Conservation (phyloP, 768 basidiomycete species). For the Kwoniella sp. region DNA sequence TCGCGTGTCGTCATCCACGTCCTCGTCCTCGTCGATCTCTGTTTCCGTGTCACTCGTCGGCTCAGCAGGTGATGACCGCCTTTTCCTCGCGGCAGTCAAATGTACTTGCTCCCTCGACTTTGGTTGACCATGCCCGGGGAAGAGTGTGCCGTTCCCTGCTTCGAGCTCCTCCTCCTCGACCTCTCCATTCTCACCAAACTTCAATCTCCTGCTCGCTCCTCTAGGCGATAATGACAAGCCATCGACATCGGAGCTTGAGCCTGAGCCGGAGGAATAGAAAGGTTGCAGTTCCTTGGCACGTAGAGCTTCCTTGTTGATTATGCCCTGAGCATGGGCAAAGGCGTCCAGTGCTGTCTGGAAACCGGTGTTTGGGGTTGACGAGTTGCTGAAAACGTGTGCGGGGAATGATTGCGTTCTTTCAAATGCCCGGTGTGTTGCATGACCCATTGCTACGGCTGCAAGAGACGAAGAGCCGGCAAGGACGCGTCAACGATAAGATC, state of each 20-base stretch:
- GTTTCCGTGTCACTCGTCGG: conserved; percentile 32
- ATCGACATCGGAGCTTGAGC: conserved; percentile 13
- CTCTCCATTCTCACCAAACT: conserved; percentile 29
- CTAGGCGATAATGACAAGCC: conserved; percentile 8
- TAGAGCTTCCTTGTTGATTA: conserved; percentile 25
- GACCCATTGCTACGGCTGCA: conserved; percentile 18
- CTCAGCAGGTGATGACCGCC: conserved; percentile 25
- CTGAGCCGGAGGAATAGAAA: conserved; percentile 15
- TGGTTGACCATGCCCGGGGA: neutral
- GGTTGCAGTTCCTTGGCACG: conserved; percentile 26
- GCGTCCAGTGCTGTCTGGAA: conserved; percentile 24
- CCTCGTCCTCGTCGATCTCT: conserved; percentile 40
- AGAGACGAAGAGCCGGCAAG: too few relatives aligned
- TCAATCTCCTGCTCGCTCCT: conserved; percentile 11
- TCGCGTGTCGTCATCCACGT: neutral
- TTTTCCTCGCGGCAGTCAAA: conserved; percentile 17
- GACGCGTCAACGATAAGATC: neutral
- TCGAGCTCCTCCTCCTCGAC: conserved; percentile 28
- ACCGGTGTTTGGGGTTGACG: conserved; percentile 9
- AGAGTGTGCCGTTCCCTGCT: conserved; percentile 6
- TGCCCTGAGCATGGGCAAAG: conserved; percentile 21
- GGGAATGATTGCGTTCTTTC: conserved; percentile 36
- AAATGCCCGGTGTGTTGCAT: conserved; percentile 23
- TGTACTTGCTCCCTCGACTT: neutral
- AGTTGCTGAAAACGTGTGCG: conserved; percentile 8